Evolutionary conservation across 202 grass and related monocot genomes (phyloP), one percentile per base, ranked within the genome.

Genomic region (Zizania palustris): DNA sequence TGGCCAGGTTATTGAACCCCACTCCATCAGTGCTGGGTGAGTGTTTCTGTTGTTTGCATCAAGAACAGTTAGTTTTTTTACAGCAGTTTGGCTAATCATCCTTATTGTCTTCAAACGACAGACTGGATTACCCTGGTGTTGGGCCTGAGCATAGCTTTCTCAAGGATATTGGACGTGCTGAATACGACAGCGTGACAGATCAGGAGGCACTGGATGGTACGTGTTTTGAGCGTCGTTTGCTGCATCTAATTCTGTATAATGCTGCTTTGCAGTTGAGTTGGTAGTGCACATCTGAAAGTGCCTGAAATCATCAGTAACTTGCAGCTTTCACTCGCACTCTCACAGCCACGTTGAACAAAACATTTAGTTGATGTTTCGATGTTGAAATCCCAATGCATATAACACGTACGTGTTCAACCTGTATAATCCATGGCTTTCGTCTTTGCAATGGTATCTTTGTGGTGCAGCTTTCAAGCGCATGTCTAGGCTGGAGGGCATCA

Each of bases 11-110:
- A 87, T 98, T 69, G 96, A 98, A 71, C 91, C 96, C 68, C 96
- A 98, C 81, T 98, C 96, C 35, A 95, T 98, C 70, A 98, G 96
- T 79, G 96, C 96, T 83, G 96, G 96, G 96, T 98, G 55, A 79
- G 72, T 89, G 57, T 42, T 28, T 43, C 15, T 60, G n/a, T 19
- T 71, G 8, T 74, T 55, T 18, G 74, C n/a, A 59, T 45, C 5
- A 10, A 63, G 44, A 61, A 9, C 10, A 10, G 45, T 72, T 41
- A 28, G 28, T 35, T 5, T 59, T 80, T 80, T 60, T 75, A 10
- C 0, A 43, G 0, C 19, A 38, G 18, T 14, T 79, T 60, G 9
- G 15, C 45, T 85, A 42, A 87, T 12, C 5, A 34, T 86, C 36
- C 6, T 0, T 68, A 7, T 55, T 77, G 54, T 76, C 74, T 83